Percentiles rank a stretch among this genome's conserved stretches.
These are phyloP conservation scores for Suhomyces pyralidae DNA, from an alignment of 805 yeast species.

Conservation along the genomic window DNA sequence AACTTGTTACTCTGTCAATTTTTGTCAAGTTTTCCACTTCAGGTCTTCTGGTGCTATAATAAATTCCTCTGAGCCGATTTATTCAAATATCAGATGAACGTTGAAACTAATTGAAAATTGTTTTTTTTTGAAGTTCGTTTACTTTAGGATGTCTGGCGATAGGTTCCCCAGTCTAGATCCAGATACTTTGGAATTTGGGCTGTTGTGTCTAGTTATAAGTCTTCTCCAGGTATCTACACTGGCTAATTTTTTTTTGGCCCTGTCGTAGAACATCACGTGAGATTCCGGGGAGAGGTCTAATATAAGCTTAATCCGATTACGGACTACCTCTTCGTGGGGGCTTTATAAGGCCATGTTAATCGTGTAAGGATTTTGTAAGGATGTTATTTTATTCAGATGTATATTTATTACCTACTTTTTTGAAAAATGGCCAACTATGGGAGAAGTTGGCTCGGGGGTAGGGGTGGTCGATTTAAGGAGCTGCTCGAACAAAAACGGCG, in stretches of 20 bases:
- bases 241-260: neutral
- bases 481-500: neutral
- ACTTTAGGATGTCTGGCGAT: neutral
- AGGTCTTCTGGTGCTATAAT: neutral
- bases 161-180: neutral
- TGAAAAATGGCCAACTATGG: neutral
- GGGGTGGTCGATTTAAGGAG: neutral
- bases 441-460: neutral
- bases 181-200: neutral
- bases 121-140: neutral
- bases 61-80: neutral
- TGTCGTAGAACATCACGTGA: neutral
- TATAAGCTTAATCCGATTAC: neutral
- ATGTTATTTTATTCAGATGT: too few relatives aligned
- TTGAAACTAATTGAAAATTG: neutral
- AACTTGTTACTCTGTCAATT: too few relatives aligned
- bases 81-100: neutral
- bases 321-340: neutral
- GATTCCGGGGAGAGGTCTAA: neutral
- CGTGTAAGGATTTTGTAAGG: too few relatives aligned
- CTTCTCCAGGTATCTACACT: neutral
- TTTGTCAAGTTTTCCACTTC: neutral
- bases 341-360: too few relatives aligned
- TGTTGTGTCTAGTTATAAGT: neutral
- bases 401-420: neutral